phyloP scores from a whole-genome alignment of 1,139 yeast genomes.

The Pichia norvegensis region DNA sequence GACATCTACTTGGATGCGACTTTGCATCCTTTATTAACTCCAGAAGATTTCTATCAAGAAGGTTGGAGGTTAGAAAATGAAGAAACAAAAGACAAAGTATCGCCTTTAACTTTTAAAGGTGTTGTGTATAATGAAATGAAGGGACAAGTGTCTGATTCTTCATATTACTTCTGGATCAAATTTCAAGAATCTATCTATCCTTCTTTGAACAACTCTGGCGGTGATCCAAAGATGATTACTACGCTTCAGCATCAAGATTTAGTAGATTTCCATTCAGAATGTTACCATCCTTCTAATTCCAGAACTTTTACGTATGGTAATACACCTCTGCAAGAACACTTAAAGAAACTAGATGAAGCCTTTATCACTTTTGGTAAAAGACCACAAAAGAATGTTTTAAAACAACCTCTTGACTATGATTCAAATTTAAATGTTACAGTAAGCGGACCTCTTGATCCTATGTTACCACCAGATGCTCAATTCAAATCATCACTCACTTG shows the following conservation, averaged over 20 bases:
- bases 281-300: constrained; percentile 89
- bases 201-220: constrained; percentile 82
- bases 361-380: constrained; percentile 51
- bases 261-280: constrained; percentile 59
- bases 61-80: constrained; percentile 95
- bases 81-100: constrained; percentile 43
- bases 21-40: constrained; percentile 67
- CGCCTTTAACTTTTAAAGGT: constrained; percentile 77
- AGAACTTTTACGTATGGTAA: constrained; percentile 84
- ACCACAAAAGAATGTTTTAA: constrained; percentile 22
- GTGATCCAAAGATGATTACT: constrained; percentile 81
- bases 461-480: constrained; percentile 66
- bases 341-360: constrained; percentile 48
- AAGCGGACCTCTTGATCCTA: constrained; percentile 78
- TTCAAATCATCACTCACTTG: constrained; percentile 78
- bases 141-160: constrained; percentile 88
- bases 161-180: constrained; percentile 76
- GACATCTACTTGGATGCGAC: constrained; percentile 86
- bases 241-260: constrained; percentile 67
- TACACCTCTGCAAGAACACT: constrained; percentile 55
- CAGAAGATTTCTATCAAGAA: constrained; percentile 85
- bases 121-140: constrained; percentile 98
- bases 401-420: constrained; percentile 39
- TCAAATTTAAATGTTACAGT: constrained; percentile 32
- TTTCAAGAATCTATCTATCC: constrained; percentile 85